Evolutionary conservation across 2,329 filamentous ascomycete genomes (phyloP).

Genomic region (Colletotrichum salicis): DNA sequence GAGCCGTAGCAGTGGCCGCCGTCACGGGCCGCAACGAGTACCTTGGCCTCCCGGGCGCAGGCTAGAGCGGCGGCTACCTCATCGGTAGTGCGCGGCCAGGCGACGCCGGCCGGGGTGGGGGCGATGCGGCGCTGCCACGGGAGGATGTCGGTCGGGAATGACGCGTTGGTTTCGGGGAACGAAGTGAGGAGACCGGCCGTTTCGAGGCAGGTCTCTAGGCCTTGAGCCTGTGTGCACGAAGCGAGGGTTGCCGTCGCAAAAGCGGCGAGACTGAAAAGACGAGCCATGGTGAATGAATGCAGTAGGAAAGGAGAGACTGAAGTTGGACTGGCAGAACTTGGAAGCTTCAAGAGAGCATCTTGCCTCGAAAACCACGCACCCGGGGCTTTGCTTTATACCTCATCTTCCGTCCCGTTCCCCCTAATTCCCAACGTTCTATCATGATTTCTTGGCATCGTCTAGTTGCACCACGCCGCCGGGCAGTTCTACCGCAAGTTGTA

Average conservation of each 20-base stretch:
- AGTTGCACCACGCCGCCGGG: neutral
- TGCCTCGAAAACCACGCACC: no score
- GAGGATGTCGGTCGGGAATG: conserved; percentile 24
- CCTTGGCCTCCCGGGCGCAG: conserved; percentile 33
- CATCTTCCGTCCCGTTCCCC: neutral
- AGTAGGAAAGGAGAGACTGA: conserved; percentile 11
- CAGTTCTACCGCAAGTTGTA: neutral
- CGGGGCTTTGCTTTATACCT: neutral
- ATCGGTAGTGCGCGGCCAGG: conserved; percentile 28
- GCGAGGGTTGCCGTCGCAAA: conserved; percentile 11
- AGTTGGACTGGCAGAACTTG: conserved; percentile 2
- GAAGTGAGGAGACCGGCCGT: conserved; percentile 31
- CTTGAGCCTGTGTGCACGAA: conserved; percentile 3
- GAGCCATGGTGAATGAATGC: conserved; percentile 11
- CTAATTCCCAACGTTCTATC: neutral
- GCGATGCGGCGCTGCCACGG: conserved; percentile 34
- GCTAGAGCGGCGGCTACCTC: conserved; percentile 32
- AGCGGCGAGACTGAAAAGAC: conserved; percentile 9
- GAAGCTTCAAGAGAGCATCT: neutral
- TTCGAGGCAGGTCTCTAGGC: conserved; percentile 30
- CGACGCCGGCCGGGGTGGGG: conserved; percentile 32
- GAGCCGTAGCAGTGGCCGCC: conserved; percentile 34
- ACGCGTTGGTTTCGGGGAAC: conserved; percentile 30
- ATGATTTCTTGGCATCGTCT: conserved; percentile 13
- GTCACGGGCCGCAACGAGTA: conserved; percentile 32